Base-by-base conservation (phyloP, 108 stramenopile species). In the Skeletonema costatum region DNA sequence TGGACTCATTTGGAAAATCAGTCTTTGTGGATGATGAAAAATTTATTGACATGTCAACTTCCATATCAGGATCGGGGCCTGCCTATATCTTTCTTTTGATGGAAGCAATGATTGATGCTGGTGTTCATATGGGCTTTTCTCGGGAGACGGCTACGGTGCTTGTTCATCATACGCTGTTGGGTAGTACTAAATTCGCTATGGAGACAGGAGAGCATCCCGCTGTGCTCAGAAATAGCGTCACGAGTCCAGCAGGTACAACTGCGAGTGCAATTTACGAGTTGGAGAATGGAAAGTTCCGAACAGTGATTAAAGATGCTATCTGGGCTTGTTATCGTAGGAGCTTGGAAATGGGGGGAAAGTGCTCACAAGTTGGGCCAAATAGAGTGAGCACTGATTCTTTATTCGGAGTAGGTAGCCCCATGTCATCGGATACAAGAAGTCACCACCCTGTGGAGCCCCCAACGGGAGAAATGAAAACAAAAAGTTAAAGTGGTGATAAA, bases 31-130 rank as follows among this genome's bases (percentile, higher is more conserved):
- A 92, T 44, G 95, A 97, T 56, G 97, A 97, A 76, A 80, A 80
- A 12, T 96, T 90, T 71, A 86, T 97, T 59, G 97, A 97, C 73
- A 97, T 97, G 95, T 84, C 91, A 0, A 98, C 97, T 8, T 78
- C 81, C 10, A 92, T 98, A 38, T 78, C 75, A 31, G 97, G 97
- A 46, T 90, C 90, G 19, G 97, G 97, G 16, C 97, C 97, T 2
- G 97, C 95, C 19, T 98, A 97, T 68, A 91, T 98, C 39, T 95
- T 97, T 70, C 80, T 98, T 70, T 75, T 96, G 25, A 92, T 96
- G 89, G 97, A 97, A 65, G 93, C 93, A 12, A 96, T 98, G 95
- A 83, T 93, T 13, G 95, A 96, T 82, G 91, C 93, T n/a, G 97
- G 93, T 35, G 96, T 96, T 12, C 96, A 96, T 77, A 94, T 98